Base-by-base conservation (phyloP, 2,329 filamentous ascomycete genomes). In the Nigrospora oryzae region DNA sequence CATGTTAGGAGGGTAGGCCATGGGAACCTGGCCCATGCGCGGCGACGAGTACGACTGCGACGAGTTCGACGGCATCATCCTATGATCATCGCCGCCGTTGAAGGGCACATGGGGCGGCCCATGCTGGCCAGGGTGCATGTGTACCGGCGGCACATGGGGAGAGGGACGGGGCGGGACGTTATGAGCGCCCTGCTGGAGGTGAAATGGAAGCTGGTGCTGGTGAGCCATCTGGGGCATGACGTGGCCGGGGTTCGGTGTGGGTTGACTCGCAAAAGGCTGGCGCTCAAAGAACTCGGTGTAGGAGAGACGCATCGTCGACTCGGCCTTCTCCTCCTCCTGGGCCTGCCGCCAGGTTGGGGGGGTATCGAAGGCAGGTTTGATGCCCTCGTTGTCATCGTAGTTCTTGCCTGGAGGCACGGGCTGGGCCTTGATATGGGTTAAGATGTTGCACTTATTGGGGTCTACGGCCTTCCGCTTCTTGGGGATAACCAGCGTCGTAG, bases 21-120 rank as follows among this genome's bases (percentile, higher is more conserved):
- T 79, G 30, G 82, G 79, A 14, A 81, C 75, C 51, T 83, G 84
- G 42, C 81, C 77, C 54, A 89, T 77, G 42, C 89, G 81, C 40
- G 91, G 89, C 14, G 90, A 95, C 10, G 87, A 84, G 62, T 89
- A 93, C 3, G 89, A 88, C 56, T 90, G 89, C 4, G 83, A 83
- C 19, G 86, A 89, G 53, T 84, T 89, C 7, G 83, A 86, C 46
- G 86, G 87, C 68, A 93, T 86, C 86, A 96, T 95, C 42, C 89
- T 81, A 58, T 90, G 87, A 47, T 89, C 86, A 53, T 95, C 90
- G 53, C 83, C 81, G 47, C 81, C 83, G 53, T 83, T 87, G 53
- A 83, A 86, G 3, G 79, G 76, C 14, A 75, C 74, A 43, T 79
- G 78, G 36, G 81, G 77, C 51, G 84, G 84, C 4, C 67, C 71